Conservation (phyloP, 2,329 filamentous ascomycete genomes). For the Aureobasidium sp. region DNA sequence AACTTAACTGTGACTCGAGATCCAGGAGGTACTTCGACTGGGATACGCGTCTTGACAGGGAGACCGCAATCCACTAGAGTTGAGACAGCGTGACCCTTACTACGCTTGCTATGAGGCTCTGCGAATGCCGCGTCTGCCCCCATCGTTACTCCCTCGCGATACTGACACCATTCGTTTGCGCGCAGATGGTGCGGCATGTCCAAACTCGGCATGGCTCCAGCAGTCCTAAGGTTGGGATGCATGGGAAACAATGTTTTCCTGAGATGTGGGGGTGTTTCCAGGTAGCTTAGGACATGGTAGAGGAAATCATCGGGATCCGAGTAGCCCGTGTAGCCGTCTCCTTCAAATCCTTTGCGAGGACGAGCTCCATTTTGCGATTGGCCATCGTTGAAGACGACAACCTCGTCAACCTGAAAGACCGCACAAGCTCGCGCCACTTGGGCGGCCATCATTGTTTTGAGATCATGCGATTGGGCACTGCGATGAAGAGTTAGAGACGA, state of each 20-base stretch:
- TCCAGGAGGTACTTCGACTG: conserved; percentile 55
- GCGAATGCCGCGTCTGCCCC: conserved; percentile 7
- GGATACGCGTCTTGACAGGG: conserved; percentile 41
- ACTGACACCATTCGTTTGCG: conserved; percentile 67
- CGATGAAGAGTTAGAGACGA: not conserved
- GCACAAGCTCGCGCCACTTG: conserved; percentile 73
- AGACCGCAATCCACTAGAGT: conserved; percentile 45
- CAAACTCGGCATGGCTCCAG: conserved; percentile 64
- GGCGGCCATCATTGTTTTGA: conserved; percentile 63
- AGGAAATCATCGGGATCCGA: conserved; percentile 73
- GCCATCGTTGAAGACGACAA: conserved; percentile 74
- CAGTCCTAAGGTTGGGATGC: conserved; percentile 67
- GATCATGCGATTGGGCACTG: conserved; percentile 64
- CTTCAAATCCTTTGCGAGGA: conserved; percentile 25
- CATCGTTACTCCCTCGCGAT: conserved; percentile 67
- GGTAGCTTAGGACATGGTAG: conserved; percentile 67
- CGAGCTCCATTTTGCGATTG: conserved; percentile 25
- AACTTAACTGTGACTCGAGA: conserved; percentile 69
- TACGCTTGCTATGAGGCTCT: conserved; percentile 25
- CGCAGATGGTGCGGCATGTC: conserved; percentile 82
- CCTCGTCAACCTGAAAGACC: conserved; percentile 77
- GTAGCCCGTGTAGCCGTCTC: conserved; percentile 54
- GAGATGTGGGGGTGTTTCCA: conserved; percentile 79
- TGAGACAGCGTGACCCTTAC: not conserved
- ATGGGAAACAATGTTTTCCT: conserved; percentile 66